A percentile compares a stretch with the other conserved stretches of the same genome.
Conservation (phyloP, 1,284 basidiomycete genomes). For the Ustilago hordei region DNA sequence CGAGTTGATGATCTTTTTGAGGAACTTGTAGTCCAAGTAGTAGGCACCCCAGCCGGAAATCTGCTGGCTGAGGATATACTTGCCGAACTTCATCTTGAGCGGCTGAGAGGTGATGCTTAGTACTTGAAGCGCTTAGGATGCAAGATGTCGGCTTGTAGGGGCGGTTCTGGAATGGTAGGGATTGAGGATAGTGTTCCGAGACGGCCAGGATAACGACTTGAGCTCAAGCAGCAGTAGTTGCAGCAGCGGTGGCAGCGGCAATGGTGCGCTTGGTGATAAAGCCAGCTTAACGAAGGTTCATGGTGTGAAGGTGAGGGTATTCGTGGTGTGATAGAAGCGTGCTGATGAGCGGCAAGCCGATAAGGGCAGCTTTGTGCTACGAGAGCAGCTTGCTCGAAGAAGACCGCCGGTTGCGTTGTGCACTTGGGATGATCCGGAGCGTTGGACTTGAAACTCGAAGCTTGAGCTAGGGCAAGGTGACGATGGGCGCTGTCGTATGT, state of each 20-base stretch:
- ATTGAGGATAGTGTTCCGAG: neutral
- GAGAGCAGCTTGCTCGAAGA: neutral
- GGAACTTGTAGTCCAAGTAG: slow-evolving; percentile 98
- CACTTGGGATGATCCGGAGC: too few relatives aligned
- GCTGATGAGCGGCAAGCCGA: neutral
- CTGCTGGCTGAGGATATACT: slow-evolving; percentile 95
- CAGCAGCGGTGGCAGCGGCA: slow-evolving; percentile 1
- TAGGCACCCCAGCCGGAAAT: slow-evolving; percentile 96
- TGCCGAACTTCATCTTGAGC: slow-evolving; percentile 83
- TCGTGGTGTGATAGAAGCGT: neutral
- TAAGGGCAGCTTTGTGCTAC: neutral
- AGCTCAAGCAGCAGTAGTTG: neutral
- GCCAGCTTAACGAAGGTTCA: slow-evolving; percentile 13
- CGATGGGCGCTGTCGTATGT: neutral
- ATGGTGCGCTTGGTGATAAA: neutral
- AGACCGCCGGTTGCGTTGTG: too few relatives aligned
- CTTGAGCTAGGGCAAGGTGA: too few relatives aligned
- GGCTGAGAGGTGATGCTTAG: neutral
- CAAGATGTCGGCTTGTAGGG: neutral
- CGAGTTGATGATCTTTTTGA: slow-evolving; percentile 99
- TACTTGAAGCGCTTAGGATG: neutral
- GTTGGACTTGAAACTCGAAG: too few relatives aligned
- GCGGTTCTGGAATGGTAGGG: too few relatives aligned
- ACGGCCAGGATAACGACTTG: neutral
- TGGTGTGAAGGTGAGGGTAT: neutral